Conservation (phyloP, 345 rosid species). For the Lagerstroemia speciosa region DNA sequence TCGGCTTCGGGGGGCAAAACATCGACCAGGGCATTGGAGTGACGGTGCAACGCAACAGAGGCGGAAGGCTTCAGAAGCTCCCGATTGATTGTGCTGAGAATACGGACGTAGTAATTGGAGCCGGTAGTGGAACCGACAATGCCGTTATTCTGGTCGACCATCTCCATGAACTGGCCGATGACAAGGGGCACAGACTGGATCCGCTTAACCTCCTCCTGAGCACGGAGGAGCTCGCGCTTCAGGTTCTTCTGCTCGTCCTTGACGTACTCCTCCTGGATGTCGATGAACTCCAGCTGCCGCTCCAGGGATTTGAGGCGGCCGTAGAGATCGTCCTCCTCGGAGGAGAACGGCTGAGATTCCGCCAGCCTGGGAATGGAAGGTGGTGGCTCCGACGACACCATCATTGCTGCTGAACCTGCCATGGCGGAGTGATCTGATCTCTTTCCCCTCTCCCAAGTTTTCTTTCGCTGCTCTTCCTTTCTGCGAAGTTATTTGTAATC, state of each 20-base stretch:
- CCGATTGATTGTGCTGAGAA: conserved; percentile 84
- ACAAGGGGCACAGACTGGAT: conserved; percentile 93
- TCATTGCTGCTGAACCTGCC: neutral
- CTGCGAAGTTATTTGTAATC: neutral
- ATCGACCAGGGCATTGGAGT: conserved; percentile 92
- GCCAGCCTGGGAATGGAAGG: neutral
- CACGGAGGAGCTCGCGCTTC: conserved; percentile 74
- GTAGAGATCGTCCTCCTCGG: conserved; percentile 84
- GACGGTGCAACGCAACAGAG: conserved; percentile 96
- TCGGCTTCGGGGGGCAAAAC: conserved; percentile 98
- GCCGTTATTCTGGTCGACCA: conserved; percentile 98
- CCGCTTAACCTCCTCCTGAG: conserved; percentile 93
- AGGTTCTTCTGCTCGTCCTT: conserved; percentile 93
- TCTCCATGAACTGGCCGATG: conserved; percentile 83
- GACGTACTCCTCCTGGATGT: conserved; percentile 70
- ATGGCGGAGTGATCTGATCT: neutral
- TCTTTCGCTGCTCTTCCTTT: neutral
- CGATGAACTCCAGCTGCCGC: conserved; percentile 62
- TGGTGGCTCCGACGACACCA: conserved; percentile 4
- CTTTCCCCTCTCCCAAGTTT: conserved; percentile 3
- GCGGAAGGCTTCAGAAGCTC: conserved; percentile 95
- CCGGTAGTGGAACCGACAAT: conserved; percentile 99
- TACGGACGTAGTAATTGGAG: conserved; percentile 88
- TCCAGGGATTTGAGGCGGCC: conserved; percentile 65
- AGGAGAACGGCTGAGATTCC: neutral